Conservation (phyloP, 306 rosid species). For the Macrotyloma uniflorum region DNA sequence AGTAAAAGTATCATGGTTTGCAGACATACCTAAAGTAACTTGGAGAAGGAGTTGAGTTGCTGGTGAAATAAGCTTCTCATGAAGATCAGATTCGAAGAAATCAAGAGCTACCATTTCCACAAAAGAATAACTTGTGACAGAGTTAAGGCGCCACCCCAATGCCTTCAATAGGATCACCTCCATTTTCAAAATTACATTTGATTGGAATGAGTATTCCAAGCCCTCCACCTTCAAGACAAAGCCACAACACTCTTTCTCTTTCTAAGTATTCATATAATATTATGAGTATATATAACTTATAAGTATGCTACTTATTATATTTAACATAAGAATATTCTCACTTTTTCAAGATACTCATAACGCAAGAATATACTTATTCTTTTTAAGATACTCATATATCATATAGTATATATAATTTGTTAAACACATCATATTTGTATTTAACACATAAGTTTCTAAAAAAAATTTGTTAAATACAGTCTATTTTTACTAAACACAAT, state of each 20-base stretch:
- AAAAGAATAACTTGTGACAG: constrained; percentile 3
- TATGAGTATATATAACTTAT: too few species aligned
- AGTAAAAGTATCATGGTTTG: not conserved
- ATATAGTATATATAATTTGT: too few species aligned
- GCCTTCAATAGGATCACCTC: not conserved
- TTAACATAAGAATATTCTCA: too few species aligned
- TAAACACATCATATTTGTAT: too few species aligned
- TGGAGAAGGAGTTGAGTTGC: not conserved
- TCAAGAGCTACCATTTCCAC: not conserved
- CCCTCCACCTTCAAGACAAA: not conserved
- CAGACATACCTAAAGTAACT: not conserved
- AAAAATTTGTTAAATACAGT: too few species aligned
- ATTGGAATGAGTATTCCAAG: not conserved
- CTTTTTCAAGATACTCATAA: too few species aligned
- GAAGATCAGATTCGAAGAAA: not conserved
- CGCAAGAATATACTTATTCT: too few species aligned
- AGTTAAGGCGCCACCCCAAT: not conserved
- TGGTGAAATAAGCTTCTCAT: not conserved
- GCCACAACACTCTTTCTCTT: not conserved
- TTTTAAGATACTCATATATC: too few species aligned
- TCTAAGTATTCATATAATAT: not conserved
- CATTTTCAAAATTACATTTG: not conserved
- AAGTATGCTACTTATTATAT: too few species aligned
- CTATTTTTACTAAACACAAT: too few species aligned
- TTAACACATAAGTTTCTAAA: too few species aligned